Base-by-base conservation (phyloP, 2,329 filamentous ascomycete genomes). In the Magnaporthales sp. region DNA sequence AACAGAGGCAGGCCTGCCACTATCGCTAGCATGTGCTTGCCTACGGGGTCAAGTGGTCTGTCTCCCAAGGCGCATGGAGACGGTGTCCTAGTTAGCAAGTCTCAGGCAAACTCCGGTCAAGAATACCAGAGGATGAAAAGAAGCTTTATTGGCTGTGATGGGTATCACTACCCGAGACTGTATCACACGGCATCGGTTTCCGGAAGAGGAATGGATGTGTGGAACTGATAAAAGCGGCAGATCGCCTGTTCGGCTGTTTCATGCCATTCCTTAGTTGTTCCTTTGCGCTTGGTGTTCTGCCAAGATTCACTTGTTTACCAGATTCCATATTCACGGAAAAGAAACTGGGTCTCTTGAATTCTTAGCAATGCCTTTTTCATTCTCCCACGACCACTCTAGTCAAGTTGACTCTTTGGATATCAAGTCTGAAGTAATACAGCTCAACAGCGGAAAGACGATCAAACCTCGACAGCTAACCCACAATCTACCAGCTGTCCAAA, bases 401-500 rank as follows among this genome's bases (percentile, higher is more conserved):
- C 38, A n/a, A 46, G 38, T n/a, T 46, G 38, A 46, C 38, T 46
- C 19, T 46, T 46, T 19, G 38, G 38, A 19, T 46, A 46, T 46
- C 15, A 46, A 46, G 15, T 3, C 4, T 46, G 38, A n/a, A n/a
- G n/a, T n/a, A n/a, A n/a, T n/a, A n/a, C n/a, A n/a, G n/a, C 13
- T 9, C 19, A 6, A 19, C 15, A 46, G 2, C 15, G n/a, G n/a
- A 46, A 7, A 46, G 15, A 46, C 15, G 2, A 24, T 19, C 22
- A 13, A 51, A n/a, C 7, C 30, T 51, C 6, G 15, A 31, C 22
- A 64, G 13, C 22, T 46, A 32, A 22, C 19, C 63, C 11, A 13
- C 15, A 30, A 11, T 10, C 63, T 46, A 71, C 73, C 67, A 83
- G 84, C 84, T 67, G 85, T 87, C 66, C 84, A 87, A 72, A 87